Evolutionary conservation across 1,139 yeast genomes (phyloP).

Genomic region (Lodderomyces margitis): DNA sequence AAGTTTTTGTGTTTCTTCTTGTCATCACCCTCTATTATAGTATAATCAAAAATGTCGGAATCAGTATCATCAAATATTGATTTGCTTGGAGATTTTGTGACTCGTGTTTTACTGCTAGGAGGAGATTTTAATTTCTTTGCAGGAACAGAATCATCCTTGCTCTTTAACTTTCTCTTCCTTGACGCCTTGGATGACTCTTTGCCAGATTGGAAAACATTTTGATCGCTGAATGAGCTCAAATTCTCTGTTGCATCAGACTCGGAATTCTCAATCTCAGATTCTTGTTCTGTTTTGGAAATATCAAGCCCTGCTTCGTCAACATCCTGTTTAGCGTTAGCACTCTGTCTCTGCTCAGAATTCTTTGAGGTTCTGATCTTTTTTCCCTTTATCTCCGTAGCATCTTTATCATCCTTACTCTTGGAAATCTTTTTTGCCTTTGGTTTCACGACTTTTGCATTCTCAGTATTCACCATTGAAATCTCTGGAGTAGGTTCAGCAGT

Average conservation of each 20-base stretch:
- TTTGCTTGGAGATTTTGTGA: conserved; percentile 7
- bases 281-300: background rate
- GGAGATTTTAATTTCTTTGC: conserved; percentile 5
- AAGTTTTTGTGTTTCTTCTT: background rate
- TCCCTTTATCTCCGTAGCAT: background rate
- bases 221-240: conserved; percentile 32
- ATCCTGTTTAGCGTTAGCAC: background rate
- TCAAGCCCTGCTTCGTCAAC: background rate
- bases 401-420: conserved; percentile 1
- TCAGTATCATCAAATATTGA: conserved; percentile 17
- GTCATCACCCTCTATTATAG: background rate
- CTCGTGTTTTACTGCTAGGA: background rate
- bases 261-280: background rate
- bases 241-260: conserved; percentile 2
- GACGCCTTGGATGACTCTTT: conserved; percentile 2
- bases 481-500: background rate
- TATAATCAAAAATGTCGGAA: conserved; percentile 7
- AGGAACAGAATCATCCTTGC: background rate
- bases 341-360: background rate
- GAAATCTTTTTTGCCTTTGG: background rate
- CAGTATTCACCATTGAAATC: background rate
- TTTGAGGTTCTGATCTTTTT: background rate
- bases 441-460: conserved; percentile 1
- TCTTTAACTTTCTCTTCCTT: conserved; percentile 4
- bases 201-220: conserved; percentile 42